Conservation (phyloP, 768 basidiomycete genomes). For the Amanita rubescens region DNA sequence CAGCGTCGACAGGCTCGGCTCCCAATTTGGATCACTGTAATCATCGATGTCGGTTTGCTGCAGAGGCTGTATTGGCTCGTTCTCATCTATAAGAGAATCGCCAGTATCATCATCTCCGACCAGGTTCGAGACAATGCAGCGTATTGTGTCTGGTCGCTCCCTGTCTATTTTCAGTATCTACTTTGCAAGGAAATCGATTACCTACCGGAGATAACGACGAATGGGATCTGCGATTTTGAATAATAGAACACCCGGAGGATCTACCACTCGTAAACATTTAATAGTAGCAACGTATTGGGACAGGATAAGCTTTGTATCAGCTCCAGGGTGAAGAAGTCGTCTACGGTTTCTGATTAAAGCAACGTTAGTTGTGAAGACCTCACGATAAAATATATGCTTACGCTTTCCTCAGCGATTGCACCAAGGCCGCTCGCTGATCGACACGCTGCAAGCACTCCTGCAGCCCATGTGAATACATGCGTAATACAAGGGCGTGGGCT, state of each 20-base stretch:
- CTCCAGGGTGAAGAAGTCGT: conserved; percentile 91
- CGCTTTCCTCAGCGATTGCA: conserved; percentile 74
- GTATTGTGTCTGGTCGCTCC: conserved; percentile 87
- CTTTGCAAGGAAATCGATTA: not conserved
- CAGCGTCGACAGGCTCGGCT: conserved; percentile 97
- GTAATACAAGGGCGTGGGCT: not conserved
- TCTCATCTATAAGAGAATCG: conserved; percentile 79
- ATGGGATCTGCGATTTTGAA: conserved; percentile 94
- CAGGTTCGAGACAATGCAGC: conserved; percentile 85
- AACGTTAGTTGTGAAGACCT: conserved; percentile 2
- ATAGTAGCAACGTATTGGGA: conserved; percentile 90
- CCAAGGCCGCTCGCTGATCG: conserved; percentile 70
- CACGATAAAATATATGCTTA: conserved; percentile 28
- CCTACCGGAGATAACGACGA: conserved; percentile 76
- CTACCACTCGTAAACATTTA: conserved; percentile 81
- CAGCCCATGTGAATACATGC: not conserved
- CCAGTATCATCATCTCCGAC: conserved; percentile 80
- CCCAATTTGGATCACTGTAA: conserved; percentile 88
- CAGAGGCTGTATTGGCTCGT: conserved; percentile 69
- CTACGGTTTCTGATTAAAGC: conserved; percentile 56
- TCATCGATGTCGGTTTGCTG: conserved; percentile 77
- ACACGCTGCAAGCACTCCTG: conserved; percentile 78
- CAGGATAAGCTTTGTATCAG: conserved; percentile 88
- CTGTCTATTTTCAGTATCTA: conserved; percentile 26
- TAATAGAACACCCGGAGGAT: conserved; percentile 87